These are phyloP conservation scores for Colletotrichum sidae DNA, from an alignment of 2,329 filamentous ascomycete species.

Conservation along the genomic window DNA sequence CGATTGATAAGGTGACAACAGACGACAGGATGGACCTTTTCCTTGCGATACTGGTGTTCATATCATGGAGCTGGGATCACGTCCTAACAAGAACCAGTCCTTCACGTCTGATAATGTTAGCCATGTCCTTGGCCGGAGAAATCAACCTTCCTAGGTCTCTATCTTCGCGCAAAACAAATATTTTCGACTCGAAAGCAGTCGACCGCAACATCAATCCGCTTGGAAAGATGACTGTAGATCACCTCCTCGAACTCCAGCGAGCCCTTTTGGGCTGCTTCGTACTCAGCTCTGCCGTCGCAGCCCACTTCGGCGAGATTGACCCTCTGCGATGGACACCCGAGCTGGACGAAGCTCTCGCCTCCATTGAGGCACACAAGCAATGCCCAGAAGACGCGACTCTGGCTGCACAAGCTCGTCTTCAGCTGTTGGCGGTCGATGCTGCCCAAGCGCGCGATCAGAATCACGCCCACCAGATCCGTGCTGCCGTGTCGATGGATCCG, in stretches of 20 bases:
- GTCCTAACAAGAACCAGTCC: not conserved
- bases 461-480: not conserved
- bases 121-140: not conserved
- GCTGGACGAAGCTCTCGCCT: not conserved
- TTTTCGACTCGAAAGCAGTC: not conserved
- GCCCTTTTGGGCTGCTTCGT: constrained; percentile 8
- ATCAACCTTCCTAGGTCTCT: not conserved
- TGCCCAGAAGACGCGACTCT: not conserved
- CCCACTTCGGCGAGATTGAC: not conserved
- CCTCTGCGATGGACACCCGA: constrained; percentile 7
- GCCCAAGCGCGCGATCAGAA: not conserved
- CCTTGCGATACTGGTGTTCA: constrained; percentile 58
- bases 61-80: not conserved
- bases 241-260: not conserved
- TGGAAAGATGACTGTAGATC: accelerated
- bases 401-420: constrained; percentile 3
- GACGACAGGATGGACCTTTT: constrained; percentile 63
- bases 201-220: accelerated
- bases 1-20: not conserved
- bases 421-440: not conserved
- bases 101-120: constrained; percentile 1
- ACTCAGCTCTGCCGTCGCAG: not conserved
- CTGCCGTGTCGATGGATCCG: not conserved
- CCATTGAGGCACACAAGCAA: not conserved
- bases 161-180: accelerated